Conservation (phyloP, 306 rosid species). For the Lathyrus tuberosus region DNA sequence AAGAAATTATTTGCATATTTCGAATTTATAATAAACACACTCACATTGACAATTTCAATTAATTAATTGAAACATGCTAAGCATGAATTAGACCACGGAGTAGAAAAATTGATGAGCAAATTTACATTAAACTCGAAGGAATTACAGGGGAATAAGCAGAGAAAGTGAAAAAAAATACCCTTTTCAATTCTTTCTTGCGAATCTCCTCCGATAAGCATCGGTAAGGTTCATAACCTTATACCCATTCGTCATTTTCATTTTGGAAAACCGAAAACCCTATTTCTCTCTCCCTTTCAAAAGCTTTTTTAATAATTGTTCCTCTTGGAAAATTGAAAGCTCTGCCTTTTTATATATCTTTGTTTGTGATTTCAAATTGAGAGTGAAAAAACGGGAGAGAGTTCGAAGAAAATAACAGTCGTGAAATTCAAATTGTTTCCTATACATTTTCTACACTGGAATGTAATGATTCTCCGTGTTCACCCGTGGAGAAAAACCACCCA, state of each 20-base stretch:
- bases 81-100: slow-evolving; percentile 24
- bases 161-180: slow-evolving; percentile 49
- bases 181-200: slow-evolving; percentile 90
- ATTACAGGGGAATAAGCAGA: too few relatives aligned
- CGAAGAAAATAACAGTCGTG: neutral
- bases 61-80: neutral
- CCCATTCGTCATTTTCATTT: slow-evolving; percentile 93
- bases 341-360: neutral
- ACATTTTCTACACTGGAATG: neutral
- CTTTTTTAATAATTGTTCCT: slow-evolving; percentile 8
- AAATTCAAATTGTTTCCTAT: neutral
- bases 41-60: slow-evolving; percentile 3
- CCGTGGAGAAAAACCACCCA: neutral
- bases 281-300: slow-evolving; percentile 27
- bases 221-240: slow-evolving; percentile 98
- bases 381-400: neutral
- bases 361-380: slow-evolving; percentile 25
- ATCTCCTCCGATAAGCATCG: slow-evolving; percentile 94
- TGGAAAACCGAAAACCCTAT: slow-evolving; percentile 33
- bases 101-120: neutral
- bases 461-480: neutral
- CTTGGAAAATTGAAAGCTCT: slow-evolving; percentile 25
- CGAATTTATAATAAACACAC: neutral
- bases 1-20: neutral
- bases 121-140: neutral